Base-by-base conservation (phyloP, 768 basidiomycete genomes). In the Harrya chromipes region DNA sequence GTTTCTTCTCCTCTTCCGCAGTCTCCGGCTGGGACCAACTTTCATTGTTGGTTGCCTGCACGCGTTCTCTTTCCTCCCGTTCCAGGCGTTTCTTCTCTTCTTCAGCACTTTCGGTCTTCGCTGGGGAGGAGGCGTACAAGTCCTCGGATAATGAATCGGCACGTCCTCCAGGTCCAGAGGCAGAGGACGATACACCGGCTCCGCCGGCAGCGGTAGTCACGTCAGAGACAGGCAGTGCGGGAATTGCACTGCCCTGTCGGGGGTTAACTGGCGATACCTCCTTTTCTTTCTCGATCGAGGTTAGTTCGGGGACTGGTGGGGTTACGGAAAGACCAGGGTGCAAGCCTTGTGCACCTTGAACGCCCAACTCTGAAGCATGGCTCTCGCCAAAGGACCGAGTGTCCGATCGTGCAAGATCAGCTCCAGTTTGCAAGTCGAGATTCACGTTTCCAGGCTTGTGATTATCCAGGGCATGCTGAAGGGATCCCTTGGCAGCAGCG, bases 331-430 rank as follows among this genome's bases (percentile, higher is more conserved):
- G 61, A 40, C 64, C 65, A 17, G 72, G 69, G 48, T 72, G 68
- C 40, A 54, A 57, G 33, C 56, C 43, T 21, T 59, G 52, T 23
- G 54, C 59, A 6, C 56, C 48, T 20, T 62, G 54, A 56, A 71
- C 75, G 16, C 77, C 77, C 31, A 93, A 74, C 68, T 92, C 90
- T 31, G 70, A 74, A 0, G 85, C 87, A 59, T 93, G 90, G 34
- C 83, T 91, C 67, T 85, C 87, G 17, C 90, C 90, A 61, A 93
- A 93, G 67, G 86, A 90, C 49, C 80, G 80, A 0, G 86, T 87
- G 59, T 92, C 86, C 4, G 84, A 84, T 52, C 84, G 74, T 51
- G 76, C 74, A 35, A 89, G 74, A 61, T 85, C 83, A 6, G 73
- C 70, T 24, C 72, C 66, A 13, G 67, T 53, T 14, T 76, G 74